Evolutionary conservation across 768 basidiomycete species (phyloP), one percentile per base, ranked within the genome.

Genomic region (Rhizopogon vinicolor): DNA sequence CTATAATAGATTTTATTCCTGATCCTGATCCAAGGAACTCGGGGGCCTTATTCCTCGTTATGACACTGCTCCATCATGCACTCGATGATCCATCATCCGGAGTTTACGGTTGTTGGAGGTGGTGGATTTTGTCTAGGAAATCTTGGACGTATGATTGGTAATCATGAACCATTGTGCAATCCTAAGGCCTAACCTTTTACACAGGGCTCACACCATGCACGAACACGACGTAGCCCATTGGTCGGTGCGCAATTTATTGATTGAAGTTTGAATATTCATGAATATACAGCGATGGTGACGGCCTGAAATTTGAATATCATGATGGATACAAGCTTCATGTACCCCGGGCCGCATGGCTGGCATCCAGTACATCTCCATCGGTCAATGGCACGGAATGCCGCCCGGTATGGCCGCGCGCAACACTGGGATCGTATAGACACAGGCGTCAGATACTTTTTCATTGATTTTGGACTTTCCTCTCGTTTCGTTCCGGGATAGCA

Each of bases 151-250:
- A 2, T 22, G 53, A 44, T 13, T 31, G 31, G 31, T 31, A 31
- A 9, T 31, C 31, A 31, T 31, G 31, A 31, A 7, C 31, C 7
- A 31, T 3, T 18, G 9, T 41, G 14, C 6, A 0, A 9, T 2
- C 0, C 7, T 22, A 22, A 2, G 22, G 22, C 22, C 22, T 5
- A 9, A 19, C 10, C 6, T 8, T 19, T 54, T 28, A 19, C 14
- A 14, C 40, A 74, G 72, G 72, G 71, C 2, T 54, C 74, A 2
- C 60, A 58, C 14, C 44, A 67, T 75, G 42, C 74, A 76, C 50
- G n/a, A 65, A 7, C 63, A 66, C 41, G 60, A 63, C 40, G 62
- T 75, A 19, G 68, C 68, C 3, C 73, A 75, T 55, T 57, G 73
- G 75, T 73, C 55, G 2, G 64, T 51, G 25, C 13, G 19, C 37